Base-by-base conservation (phyloP, 164 flowering plant species). In the Litsea cubeba region DNA sequence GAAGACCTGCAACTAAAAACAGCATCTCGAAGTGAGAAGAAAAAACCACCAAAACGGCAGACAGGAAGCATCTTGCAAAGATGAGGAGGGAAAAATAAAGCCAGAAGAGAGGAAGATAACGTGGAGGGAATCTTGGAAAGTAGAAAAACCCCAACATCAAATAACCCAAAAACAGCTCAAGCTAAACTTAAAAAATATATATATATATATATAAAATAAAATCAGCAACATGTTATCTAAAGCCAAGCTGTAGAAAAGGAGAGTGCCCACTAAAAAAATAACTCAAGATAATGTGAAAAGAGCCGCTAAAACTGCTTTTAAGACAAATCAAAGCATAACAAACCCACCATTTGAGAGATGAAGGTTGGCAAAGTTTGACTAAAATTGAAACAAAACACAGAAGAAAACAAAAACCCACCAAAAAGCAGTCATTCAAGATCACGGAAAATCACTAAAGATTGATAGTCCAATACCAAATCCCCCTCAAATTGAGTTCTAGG, bases 1-100 rank as follows among this genome's bases (percentile, higher is more conserved):
- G 57, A 77, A 78, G 67, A 77, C 84, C 91, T 85, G 87, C 85
- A 91, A 85, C 83, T 15, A 81, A 84, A 86, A 85, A 88, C 91
- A 89, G 92, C 93, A 87, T 87, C 90, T 89, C 76, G 89, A 87
- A 79, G 87, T 84, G 79, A 93, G 95, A 73, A 81, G 76, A 74
- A 65, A 65, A 77, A 79, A 85, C 79, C 85, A 86, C 83, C 81
- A 85, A 81, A 85, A 77, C 81, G 71, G 88, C 76, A 84, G 92
- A 89, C 95, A 92, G 75, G 74, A 84, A 86, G 89, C 82, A 88
- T 86, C 84, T 77, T 54, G 65, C 65, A 73, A 71, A 58, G 76
- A 65, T 26, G 69, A 65, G 23, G 28, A 24, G 12, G 25, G 20
- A 5, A 26, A 65, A 65, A 22, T 24, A 24, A 24, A 22, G 18